Evolutionary conservation across 1,284 basidiomycete species (phyloP).

Genomic region (Inonotus hispidus): DNA sequence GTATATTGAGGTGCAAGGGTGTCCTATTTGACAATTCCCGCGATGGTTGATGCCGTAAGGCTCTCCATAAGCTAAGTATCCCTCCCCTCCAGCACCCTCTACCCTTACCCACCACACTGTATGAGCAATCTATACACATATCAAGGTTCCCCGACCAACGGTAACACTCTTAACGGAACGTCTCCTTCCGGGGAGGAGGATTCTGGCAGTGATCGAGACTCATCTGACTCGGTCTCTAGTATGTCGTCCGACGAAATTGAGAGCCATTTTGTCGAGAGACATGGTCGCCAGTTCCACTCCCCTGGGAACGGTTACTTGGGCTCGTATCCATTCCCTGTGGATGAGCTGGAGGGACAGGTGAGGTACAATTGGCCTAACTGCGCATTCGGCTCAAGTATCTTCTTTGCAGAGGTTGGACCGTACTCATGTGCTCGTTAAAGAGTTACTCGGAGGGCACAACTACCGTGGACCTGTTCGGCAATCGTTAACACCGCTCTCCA

Average conservation of each 20-base stretch:
- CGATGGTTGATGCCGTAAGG: not conserved
- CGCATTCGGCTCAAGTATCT: not conserved
- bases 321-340: slow-evolving; percentile 64
- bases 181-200: slow-evolving; percentile 23
- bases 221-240: slow-evolving; percentile 38
- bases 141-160: not conserved
- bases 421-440: slow-evolving; percentile 42
- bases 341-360: slow-evolving; percentile 58
- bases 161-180: not conserved
- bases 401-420: slow-evolving; percentile 3
- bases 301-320: slow-evolving; percentile 36
- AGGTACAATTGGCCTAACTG: slow-evolving; percentile 20
- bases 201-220: slow-evolving; percentile 35
- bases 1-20: not conserved
- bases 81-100: not conserved
- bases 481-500: slow-evolving; percentile 34
- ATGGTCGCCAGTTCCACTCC: slow-evolving; percentile 60
- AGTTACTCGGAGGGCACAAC: slow-evolving; percentile 42
- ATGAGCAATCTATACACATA: not conserved
- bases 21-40: not conserved
- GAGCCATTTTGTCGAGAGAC: slow-evolving; percentile 47
- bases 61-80: not conserved
- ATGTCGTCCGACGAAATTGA: slow-evolving; percentile 48
- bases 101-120: not conserved
- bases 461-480: slow-evolving; percentile 54